phyloP scores from a whole-genome alignment of 768 basidiomycete genomes.

The Kwoniella sp. region DNA sequence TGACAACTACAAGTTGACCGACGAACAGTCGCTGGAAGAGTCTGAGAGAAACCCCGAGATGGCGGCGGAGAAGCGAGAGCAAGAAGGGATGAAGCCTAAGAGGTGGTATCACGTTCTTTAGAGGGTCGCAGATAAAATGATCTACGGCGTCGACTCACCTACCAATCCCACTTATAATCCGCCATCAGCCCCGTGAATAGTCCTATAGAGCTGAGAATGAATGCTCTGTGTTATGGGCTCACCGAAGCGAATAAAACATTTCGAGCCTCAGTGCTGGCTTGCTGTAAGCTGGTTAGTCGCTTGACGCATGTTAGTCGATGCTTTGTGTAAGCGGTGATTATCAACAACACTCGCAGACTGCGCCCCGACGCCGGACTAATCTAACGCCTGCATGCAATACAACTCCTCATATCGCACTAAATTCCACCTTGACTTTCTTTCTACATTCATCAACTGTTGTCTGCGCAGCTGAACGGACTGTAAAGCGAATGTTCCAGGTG shows the following conservation, averaged over 20 bases:
- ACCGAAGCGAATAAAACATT: too few relatives aligned
- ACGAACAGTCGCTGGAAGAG: slow-evolving; percentile 40
- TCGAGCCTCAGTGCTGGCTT: too few relatives aligned
- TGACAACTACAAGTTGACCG: slow-evolving; percentile 35
- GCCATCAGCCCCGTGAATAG: too few relatives aligned
- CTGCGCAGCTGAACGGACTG: slow-evolving; percentile 22
- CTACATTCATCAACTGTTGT: slow-evolving; percentile 7
- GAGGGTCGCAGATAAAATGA: background rate
- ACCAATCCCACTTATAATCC: too few relatives aligned
- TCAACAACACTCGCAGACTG: too few relatives aligned
- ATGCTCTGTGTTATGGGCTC: too few relatives aligned
- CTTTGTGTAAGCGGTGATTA: too few relatives aligned
- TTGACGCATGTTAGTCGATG: too few relatives aligned
- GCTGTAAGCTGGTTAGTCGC: too few relatives aligned
- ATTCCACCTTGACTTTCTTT: background rate
- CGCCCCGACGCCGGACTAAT: too few relatives aligned
- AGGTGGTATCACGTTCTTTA: background rate
- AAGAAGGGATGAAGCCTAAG: background rate
- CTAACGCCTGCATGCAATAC: background rate
- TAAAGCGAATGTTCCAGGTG: background rate
- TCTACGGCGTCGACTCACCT: too few relatives aligned
- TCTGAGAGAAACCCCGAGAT: slow-evolving; percentile 18
- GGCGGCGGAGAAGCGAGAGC: slow-evolving; percentile 21
- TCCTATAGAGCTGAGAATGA: too few relatives aligned
- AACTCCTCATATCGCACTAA: background rate